Percentiles rank a stretch among this genome's conserved stretches.
phyloP scores from a whole-genome alignment of 768 basidiomycete species.

The Russula sp. region DNA sequence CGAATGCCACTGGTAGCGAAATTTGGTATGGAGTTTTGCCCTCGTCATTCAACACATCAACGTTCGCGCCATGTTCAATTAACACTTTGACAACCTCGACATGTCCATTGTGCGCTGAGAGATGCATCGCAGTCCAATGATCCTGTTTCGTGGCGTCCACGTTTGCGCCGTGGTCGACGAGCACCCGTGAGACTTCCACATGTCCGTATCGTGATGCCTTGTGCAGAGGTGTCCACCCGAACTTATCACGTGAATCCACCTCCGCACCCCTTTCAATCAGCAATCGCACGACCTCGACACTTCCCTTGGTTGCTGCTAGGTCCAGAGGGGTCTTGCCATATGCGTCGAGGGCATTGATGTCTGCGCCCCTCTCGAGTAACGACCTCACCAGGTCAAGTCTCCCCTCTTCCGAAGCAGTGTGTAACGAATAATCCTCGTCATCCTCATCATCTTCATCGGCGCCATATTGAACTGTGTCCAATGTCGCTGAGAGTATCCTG shows the following conservation, averaged over 20 bases:
- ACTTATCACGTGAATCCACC: neutral
- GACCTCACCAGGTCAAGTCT: neutral
- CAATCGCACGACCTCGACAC: neutral
- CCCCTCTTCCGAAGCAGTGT: neutral
- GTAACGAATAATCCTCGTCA: neutral
- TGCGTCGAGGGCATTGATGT: neutral
- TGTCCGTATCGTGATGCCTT: neutral
- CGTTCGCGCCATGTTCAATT: neutral
- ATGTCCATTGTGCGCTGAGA: neutral
- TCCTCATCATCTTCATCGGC: neutral
- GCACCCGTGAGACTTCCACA: neutral
- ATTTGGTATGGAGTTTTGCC: neutral
- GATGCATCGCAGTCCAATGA: neutral
- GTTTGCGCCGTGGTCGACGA: neutral
- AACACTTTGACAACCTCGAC: neutral
- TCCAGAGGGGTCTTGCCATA: neutral
- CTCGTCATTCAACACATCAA: neutral
- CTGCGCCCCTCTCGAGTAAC: neutral
- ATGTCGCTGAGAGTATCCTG: neutral
- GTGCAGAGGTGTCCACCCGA: neutral
- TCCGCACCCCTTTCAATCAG: neutral
- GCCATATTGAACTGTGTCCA: neutral
- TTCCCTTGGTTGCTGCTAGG: neutral
- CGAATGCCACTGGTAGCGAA: neutral
- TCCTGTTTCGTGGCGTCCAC: neutral